A percentile compares a stretch with the other conserved stretches of the same genome.
Conservation (phyloP, 139 green algal genomes). For the Desmodesmus armatus region DNA sequence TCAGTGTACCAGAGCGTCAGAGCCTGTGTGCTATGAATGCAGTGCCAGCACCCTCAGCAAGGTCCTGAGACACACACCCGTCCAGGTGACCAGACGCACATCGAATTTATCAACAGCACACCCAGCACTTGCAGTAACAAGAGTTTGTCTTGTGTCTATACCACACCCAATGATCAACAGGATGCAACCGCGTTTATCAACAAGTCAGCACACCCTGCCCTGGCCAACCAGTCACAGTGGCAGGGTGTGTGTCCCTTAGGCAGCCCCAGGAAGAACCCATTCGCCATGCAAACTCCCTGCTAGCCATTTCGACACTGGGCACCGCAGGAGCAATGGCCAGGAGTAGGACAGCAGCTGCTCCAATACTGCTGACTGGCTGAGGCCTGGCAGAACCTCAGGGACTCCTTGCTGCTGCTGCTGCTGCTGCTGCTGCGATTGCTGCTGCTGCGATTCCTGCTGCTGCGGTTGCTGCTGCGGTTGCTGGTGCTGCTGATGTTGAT, state of each 20-base stretch:
- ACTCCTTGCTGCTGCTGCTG: neutral
- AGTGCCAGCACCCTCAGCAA: no score
- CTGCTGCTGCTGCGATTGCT: neutral
- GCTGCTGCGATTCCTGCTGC: neutral
- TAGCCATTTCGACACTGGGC: constrained; percentile 62
- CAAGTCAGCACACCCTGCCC: constrained; percentile 33
- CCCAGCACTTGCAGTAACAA: no score
- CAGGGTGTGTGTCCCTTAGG: neutral
- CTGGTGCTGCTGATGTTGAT: constrained; percentile 12
- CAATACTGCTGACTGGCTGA: neutral
- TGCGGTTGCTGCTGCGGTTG: constrained; percentile 4
- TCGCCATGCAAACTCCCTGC: constrained; percentile 67
- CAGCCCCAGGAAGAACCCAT: constrained; percentile 55
- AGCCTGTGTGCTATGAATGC: no score
- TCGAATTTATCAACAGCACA: no score
- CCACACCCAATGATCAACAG: no score
- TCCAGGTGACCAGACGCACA: no score
- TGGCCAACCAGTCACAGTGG: constrained; percentile 51
- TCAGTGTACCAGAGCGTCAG: no score
- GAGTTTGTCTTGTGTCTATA: no score
- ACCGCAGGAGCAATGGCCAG: constrained; percentile 53
- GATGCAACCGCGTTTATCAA: no score
- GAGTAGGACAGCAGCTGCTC: constrained; percentile 52
- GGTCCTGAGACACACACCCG: no score
- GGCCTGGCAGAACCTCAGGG: neutral